phyloP scores from a whole-genome alignment of 1,284 basidiomycete species.

The Apiotrichum sp. region DNA sequence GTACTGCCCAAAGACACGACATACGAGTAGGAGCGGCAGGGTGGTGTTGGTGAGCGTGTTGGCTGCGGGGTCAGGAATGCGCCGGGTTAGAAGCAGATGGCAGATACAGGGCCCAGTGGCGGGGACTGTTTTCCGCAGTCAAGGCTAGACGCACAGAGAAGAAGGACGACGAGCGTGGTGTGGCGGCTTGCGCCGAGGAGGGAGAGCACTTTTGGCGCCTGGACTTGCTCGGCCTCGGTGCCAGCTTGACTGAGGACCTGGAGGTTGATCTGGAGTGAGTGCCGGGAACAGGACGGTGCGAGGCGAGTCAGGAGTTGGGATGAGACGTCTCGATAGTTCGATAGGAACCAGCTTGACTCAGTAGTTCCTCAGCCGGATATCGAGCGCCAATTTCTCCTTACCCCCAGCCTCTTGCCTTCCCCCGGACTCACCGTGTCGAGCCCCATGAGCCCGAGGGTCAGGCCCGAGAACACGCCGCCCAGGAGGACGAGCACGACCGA shows the following conservation, averaged over 20 bases:
- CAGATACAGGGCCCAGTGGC: no score
- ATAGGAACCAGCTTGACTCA: no score
- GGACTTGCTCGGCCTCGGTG: slow-evolving; percentile 42
- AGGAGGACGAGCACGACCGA: slow-evolving; percentile 29
- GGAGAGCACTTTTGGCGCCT: slow-evolving; percentile 48
- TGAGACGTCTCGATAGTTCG: no score
- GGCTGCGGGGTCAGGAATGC: slow-evolving; percentile 36
- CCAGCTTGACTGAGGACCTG: slow-evolving; percentile 47
- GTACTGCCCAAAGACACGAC: no score
- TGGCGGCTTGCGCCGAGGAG: slow-evolving; percentile 48
- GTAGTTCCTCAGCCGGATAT: no score
- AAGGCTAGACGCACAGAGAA: slow-evolving; percentile 34
- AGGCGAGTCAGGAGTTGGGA: not conserved
- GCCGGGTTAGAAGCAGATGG: not conserved
- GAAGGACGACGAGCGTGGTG: slow-evolving; percentile 47
- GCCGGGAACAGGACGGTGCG: not conserved
- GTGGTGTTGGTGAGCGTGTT: slow-evolving; percentile 52
- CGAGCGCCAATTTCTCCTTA: no score
- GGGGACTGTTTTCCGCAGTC: no score
- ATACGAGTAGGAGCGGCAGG: slow-evolving; percentile 47
- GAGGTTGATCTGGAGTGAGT: slow-evolving; percentile 32
- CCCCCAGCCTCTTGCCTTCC: no score
- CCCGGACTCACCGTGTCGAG: slow-evolving; percentile 39
- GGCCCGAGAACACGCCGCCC: slow-evolving; percentile 51
- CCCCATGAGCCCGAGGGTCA: slow-evolving; percentile 53